These are phyloP conservation scores for Colletotrichum sansevieriae DNA, from an alignment of 2,329 filamentous ascomycete genomes.

Conservation along the genomic window DNA sequence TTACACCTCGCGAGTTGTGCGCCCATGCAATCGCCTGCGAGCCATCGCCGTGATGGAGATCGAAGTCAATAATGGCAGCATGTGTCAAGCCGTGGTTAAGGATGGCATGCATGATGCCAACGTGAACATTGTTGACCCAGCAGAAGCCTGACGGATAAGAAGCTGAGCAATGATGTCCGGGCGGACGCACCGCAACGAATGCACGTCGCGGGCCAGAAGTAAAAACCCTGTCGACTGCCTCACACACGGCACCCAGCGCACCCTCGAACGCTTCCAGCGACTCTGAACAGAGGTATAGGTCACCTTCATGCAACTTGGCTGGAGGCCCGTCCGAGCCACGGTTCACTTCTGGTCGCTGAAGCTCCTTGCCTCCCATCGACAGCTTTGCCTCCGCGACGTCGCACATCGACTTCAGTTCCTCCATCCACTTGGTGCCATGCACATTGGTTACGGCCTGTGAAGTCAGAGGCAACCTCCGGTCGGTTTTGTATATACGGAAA, in stretches of 20 bases:
- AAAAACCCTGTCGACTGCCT: constrained; percentile 91
- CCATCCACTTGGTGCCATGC: constrained; percentile 94
- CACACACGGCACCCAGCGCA: constrained; percentile 91
- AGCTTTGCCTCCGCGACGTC: constrained; percentile 82
- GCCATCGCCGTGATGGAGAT: constrained; percentile 94
- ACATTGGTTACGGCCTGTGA: constrained; percentile 89
- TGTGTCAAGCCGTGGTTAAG: constrained; percentile 89
- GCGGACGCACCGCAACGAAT: constrained; percentile 93
- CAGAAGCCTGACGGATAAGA: constrained; percentile 94
- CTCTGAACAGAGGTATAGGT: constrained; percentile 90
- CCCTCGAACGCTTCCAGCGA: constrained; percentile 91
- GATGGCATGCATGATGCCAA: constrained; percentile 92
- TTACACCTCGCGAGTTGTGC: constrained; percentile 79
- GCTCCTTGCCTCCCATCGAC: constrained; percentile 81
- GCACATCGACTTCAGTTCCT: constrained; percentile 89
- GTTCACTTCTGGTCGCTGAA: constrained; percentile 76
- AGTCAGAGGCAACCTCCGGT: constrained; percentile 76
- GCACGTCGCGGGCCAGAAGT: constrained; percentile 76
- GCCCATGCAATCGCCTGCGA: constrained; percentile 95
- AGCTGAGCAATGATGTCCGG: constrained; percentile 94
- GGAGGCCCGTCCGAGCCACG: constrained; percentile 59
- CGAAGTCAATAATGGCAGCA: constrained; percentile 92
- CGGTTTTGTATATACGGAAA: constrained; percentile 88
- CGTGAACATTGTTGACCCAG: constrained; percentile 98
- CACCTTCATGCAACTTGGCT: constrained; percentile 83